These are phyloP conservation scores for Yamadazyma philogaea DNA, from an alignment of 805 yeast genomes.

Conservation along the genomic window DNA sequence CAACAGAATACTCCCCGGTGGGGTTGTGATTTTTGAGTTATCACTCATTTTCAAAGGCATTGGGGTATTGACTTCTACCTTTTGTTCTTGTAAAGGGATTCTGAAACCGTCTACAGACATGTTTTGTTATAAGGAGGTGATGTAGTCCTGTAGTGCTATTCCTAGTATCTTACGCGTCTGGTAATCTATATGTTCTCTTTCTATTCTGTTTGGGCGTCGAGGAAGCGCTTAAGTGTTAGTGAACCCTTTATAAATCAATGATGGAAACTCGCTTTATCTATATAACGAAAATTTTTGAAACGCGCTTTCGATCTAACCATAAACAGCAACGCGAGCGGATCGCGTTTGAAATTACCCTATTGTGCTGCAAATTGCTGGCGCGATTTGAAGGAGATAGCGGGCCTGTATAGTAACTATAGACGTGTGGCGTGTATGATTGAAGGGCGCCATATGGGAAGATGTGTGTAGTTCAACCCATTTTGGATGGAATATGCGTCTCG, in stretches of 20 bases:
- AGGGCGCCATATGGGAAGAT: not conserved
- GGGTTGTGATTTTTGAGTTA: constrained; percentile 31
- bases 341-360: constrained; percentile 8
- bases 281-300: constrained; percentile 7
- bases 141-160: not conserved
- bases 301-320: constrained; percentile 8
- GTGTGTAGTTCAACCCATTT: not conserved
- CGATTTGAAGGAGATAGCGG: not conserved
- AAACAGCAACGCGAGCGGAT: constrained; percentile 6
- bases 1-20: constrained; percentile 22
- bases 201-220: too few relatives aligned
- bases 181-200: too few relatives aligned
- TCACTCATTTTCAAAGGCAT: constrained; percentile 9
- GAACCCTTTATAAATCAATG: not conserved
- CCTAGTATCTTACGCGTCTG: not conserved
- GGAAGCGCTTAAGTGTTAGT: not conserved
- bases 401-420: not conserved
- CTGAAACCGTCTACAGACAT: constrained; percentile 14
- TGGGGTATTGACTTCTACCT: constrained; percentile 13
- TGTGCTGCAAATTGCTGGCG: not conserved
- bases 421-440: not conserved
- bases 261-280: constrained; percentile 5
- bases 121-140: not conserved
- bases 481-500: too few relatives aligned
- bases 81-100: constrained; percentile 18